phyloP scores from a whole-genome alignment of 768 basidiomycete genomes.

The Suillus tomentosus region DNA sequence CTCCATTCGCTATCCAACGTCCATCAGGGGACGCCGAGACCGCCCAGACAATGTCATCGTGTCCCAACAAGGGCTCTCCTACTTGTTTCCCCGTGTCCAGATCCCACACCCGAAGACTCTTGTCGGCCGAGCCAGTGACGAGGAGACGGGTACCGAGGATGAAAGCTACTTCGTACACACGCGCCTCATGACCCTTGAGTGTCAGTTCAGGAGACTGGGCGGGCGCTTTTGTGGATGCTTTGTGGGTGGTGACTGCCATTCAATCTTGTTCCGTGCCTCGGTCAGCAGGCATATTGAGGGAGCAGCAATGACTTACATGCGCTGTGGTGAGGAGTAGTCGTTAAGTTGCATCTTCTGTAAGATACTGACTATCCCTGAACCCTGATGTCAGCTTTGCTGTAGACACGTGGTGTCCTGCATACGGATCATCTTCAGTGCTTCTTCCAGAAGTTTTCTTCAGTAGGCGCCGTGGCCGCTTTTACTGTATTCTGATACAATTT shows the following conservation, averaged over 20 bases:
- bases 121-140: neutral
- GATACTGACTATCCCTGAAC: neutral
- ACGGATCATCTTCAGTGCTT: neutral
- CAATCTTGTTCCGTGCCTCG: neutral
- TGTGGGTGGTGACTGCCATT: neutral
- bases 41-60: slow-evolving; percentile 25
- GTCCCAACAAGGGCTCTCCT: slow-evolving; percentile 7
- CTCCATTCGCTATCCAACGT: slow-evolving; percentile 14
- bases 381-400: neutral
- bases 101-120: slow-evolving; percentile 15
- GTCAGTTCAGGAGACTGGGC: neutral
- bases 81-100: slow-evolving; percentile 27
- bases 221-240: neutral
- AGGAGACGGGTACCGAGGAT: neutral
- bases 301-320: neutral
- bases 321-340: neutral
- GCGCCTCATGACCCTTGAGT: neutral
- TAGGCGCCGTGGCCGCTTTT: too few species aligned
- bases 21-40: slow-evolving; percentile 35
- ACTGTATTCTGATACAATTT: too few species aligned
- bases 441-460: neutral
- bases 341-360: neutral
- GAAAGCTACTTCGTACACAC: neutral
- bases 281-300: neutral
- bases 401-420: neutral